A percentile compares a stretch with the other conserved stretches of the same genome.
phyloP scores from a whole-genome alignment of 2,329 filamentous ascomycete genomes.

The Aspergillus alliaceus region DNA sequence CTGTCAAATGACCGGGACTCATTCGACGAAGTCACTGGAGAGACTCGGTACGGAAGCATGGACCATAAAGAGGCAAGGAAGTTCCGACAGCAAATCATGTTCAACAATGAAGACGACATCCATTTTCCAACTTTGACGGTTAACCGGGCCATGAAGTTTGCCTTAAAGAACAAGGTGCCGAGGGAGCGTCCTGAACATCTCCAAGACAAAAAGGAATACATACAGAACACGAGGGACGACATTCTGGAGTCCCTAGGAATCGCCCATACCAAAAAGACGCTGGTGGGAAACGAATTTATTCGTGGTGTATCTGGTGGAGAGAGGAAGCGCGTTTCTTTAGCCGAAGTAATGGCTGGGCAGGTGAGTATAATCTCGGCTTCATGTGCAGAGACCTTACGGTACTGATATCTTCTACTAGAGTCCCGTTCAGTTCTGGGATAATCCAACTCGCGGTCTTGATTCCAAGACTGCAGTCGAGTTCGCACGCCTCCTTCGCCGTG shows the following conservation, averaged over 20 bases:
- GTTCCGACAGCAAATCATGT: conserved; percentile 54
- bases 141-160: conserved; percentile 71
- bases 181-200: conserved; percentile 25
- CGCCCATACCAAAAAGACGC: conserved; percentile 59
- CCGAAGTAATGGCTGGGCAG: conserved; percentile 57
- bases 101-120: conserved; percentile 74
- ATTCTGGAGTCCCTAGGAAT: conserved; percentile 35
- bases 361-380: conserved; percentile 26
- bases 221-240: conserved; percentile 30
- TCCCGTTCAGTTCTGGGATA: conserved; percentile 65
- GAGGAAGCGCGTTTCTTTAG: conserved; percentile 66
- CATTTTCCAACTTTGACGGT: conserved; percentile 76
- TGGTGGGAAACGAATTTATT: conserved; percentile 65
- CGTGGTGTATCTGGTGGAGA: conserved; percentile 69
- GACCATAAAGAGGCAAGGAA: conserved; percentile 47
- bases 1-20: conserved; percentile 64
- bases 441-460: conserved; percentile 64
- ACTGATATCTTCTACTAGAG: conserved; percentile 23
- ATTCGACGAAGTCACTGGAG: conserved; percentile 58
- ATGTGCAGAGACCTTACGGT: background rate
- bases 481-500: conserved; percentile 56
- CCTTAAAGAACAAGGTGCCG: conserved; percentile 53
- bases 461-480: conserved; percentile 63
- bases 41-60: conserved; percentile 54
- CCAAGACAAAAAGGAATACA: conserved; percentile 28